A percentile compares a stretch with the other conserved stretches of the same genome.
These are phyloP conservation scores for Gigaspora rosea DNA, from an alignment of 192 early-diverging fungal genomes.

Conservation along the genomic window DNA sequence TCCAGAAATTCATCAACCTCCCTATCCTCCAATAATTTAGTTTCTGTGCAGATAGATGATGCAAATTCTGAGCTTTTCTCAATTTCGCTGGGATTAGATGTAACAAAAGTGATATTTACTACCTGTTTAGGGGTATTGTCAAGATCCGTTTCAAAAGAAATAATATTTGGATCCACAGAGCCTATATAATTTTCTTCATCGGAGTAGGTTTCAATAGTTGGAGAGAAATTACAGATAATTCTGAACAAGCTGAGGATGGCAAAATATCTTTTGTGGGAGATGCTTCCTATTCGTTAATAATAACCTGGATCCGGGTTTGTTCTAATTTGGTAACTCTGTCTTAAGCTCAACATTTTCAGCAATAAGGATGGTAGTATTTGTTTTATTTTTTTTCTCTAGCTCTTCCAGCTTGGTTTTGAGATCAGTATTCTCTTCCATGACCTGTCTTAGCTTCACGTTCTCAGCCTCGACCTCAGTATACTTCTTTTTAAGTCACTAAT, in stretches of 20 bases:
- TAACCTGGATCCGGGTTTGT: background rate
- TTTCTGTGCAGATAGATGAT: too few species aligned
- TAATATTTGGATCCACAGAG: background rate
- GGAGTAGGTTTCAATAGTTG: too few species aligned
- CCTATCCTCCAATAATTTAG: too few species aligned
- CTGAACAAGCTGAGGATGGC: background rate
- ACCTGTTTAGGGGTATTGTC: background rate
- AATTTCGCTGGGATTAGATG: too few species aligned
- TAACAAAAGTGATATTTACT: conserved; percentile 3
- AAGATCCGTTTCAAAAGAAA: background rate
- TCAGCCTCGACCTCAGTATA: too few species aligned
- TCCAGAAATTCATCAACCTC: too few species aligned
- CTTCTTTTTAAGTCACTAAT: conserved; percentile 16
- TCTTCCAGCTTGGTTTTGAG: conserved; percentile 6
- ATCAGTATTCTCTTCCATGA: conserved; percentile 12
- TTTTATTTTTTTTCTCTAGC: conserved; percentile 10
- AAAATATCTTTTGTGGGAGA: background rate
- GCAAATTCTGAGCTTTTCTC: too few species aligned
- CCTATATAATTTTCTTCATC: conserved; percentile 1
- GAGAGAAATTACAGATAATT: too few species aligned
- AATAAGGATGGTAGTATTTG: background rate
- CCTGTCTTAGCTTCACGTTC: background rate
- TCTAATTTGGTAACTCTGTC: conserved; percentile 1
- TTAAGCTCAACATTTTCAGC: conserved; percentile 15
- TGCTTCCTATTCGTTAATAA: conserved; percentile 4